phyloP scores from a whole-genome alignment of 2,329 filamentous ascomycete species.

The Exophiala sp. region DNA sequence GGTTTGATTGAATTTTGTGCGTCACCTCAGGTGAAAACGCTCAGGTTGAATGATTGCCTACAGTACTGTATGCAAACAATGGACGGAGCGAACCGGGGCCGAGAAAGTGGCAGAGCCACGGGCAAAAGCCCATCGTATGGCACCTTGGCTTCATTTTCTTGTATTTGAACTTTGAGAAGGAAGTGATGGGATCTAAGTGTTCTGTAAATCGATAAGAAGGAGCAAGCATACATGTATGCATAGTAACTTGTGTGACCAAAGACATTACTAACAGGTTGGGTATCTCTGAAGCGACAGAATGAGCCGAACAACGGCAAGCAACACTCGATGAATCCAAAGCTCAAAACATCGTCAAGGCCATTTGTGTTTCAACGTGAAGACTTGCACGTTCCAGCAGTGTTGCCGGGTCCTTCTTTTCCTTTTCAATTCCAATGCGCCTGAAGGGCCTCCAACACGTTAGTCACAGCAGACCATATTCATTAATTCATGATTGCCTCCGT shows the following conservation, averaged over 20 bases:
- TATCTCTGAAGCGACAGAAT: slow-evolving; percentile 7
- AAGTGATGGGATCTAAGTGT: no score
- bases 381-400: neutral
- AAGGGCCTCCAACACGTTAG: neutral
- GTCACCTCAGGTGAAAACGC: neutral
- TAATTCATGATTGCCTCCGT: neutral
- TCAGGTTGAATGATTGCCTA: neutral
- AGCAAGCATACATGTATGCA: no score
- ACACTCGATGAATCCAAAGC: neutral
- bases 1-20: neutral
- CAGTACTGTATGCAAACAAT: neutral
- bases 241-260: neutral
- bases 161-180: no score
- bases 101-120: no score
- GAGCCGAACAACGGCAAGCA: neutral
- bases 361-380: neutral
- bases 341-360: neutral
- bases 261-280: neutral
- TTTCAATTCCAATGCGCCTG: neutral
- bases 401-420: neutral
- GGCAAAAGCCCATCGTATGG: no score
- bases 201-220: no score
- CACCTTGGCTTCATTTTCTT: no score
- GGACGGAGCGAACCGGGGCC: neutral
- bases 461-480: neutral